These are phyloP conservation scores for Coemansia sp. DNA, from an alignment of 192 early-diverging fungal genomes.

Conservation along the genomic window DNA sequence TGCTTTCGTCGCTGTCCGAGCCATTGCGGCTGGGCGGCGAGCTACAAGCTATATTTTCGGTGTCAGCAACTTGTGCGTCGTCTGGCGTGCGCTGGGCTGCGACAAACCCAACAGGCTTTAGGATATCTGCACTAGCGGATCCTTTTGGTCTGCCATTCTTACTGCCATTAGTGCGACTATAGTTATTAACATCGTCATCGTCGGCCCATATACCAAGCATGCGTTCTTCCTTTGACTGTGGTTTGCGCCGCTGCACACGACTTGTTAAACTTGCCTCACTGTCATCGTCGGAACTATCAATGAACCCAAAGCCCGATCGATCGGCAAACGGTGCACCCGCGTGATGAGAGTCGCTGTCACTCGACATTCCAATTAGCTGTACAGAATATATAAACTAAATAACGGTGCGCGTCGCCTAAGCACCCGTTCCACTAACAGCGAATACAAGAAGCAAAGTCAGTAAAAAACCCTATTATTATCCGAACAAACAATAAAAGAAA, in stretches of 20 bases:
- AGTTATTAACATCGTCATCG: conserved; percentile 5
- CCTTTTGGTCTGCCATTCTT: neutral
- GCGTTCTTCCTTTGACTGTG: conserved; percentile 21
- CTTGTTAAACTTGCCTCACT: neutral
- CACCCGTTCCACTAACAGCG: too few relatives aligned
- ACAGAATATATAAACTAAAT: too few relatives aligned
- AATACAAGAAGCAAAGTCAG: too few relatives aligned
- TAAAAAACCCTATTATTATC: too few relatives aligned
- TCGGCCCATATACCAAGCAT: conserved; percentile 51
- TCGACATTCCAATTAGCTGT: too few relatives aligned
- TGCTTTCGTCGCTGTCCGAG: neutral
- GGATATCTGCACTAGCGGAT: neutral
- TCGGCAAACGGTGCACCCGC: neutral
- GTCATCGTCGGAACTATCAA: conserved; percentile 30
- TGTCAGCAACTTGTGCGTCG: neutral
- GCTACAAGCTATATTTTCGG: neutral
- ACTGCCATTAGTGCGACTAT: neutral
- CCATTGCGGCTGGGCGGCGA: conserved; percentile 1
- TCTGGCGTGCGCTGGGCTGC: neutral
- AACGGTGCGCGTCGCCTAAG: too few relatives aligned
- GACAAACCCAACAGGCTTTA: conserved; percentile 32
- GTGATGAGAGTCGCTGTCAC: too few relatives aligned
- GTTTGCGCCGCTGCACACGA: neutral
- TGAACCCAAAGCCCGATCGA: conserved; percentile 16
- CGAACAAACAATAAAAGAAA: too few relatives aligned